A percentile compares a stretch with the other conserved stretches of the same genome.
phyloP scores from a whole-genome alignment of 768 basidiomycete genomes.

The Terana coerulea region DNA sequence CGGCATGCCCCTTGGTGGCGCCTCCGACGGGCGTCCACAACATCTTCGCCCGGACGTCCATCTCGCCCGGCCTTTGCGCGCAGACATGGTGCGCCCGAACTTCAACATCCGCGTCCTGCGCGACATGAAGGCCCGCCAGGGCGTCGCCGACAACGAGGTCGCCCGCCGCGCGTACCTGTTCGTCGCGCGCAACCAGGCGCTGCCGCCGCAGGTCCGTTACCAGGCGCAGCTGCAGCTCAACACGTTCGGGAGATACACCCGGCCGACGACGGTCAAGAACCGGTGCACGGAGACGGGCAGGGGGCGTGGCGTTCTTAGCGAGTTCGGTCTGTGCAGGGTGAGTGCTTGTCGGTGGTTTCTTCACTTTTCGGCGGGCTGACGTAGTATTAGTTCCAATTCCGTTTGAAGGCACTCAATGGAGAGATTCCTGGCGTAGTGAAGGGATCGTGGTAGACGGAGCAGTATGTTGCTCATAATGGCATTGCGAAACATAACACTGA shows the following conservation, averaged over 20 bases:
- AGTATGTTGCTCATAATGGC: neutral
- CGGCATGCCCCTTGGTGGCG: no score
- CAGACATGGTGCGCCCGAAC: slow-evolving; percentile 5
- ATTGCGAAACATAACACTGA: neutral
- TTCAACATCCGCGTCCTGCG: slow-evolving; percentile 54
- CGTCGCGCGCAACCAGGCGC: slow-evolving; percentile 86
- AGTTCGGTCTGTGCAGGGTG: slow-evolving; percentile 85
- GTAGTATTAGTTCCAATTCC: slow-evolving; percentile 77
- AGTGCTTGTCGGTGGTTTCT: slow-evolving; percentile 11
- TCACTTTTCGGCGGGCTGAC: neutral
- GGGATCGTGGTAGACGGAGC: slow-evolving; percentile 76
- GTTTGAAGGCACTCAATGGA: slow-evolving; percentile 75
- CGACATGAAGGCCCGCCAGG: slow-evolving; percentile 73
- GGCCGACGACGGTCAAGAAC: slow-evolving; percentile 87
- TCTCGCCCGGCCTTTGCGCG: no score
- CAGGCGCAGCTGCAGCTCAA: slow-evolving; percentile 94
- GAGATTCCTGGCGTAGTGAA: slow-evolving; percentile 87
- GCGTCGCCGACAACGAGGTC: slow-evolving; percentile 73
- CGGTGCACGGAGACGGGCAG: slow-evolving; percentile 82
- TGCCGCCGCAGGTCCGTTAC: slow-evolving; percentile 87
- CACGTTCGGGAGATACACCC: slow-evolving; percentile 76
- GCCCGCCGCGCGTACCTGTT: slow-evolving; percentile 87
- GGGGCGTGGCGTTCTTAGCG: slow-evolving; percentile 84
- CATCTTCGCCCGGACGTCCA: no score
- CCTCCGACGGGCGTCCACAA: no score